Percentiles rank a stretch among this genome's conserved stretches.
Evolutionary conservation across 129 eudicot genomes (phyloP).

Genomic region (Flaveria robusta): DNA sequence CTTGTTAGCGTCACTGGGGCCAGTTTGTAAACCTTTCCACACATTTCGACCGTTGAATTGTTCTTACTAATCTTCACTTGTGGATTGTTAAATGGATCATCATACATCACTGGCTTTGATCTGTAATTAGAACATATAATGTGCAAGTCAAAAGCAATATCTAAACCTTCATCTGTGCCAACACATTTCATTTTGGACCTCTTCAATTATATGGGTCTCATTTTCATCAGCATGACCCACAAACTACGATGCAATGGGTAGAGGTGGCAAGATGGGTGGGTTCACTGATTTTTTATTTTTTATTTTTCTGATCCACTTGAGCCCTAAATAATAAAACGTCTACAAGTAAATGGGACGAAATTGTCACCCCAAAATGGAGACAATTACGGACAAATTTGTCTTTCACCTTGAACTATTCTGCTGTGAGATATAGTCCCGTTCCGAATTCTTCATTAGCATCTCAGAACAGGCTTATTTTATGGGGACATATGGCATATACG

Average conservation of each 20-base stretch:
- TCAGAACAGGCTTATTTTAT: no score
- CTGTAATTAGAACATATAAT: slow-evolving; percentile 35
- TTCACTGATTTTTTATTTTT: no score
- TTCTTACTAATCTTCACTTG: slow-evolving; percentile 74
- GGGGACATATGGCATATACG: no score
- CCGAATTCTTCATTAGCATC: no score
- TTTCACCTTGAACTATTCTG: not conserved
- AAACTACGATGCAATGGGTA: not conserved
- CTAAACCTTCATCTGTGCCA: not conserved
- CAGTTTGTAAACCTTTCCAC: slow-evolving; percentile 88
- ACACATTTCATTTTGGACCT: not conserved
- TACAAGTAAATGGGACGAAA: not conserved
- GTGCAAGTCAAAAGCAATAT: not conserved
- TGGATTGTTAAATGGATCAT: slow-evolving; percentile 95
- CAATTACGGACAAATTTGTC: not conserved
- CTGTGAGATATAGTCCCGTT: not conserved
- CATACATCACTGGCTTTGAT: slow-evolving; percentile 77
- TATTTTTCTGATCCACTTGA: not conserved
- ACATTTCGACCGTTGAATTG: slow-evolving; percentile 91
- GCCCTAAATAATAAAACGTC: no score
- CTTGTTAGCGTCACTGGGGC: slow-evolving; percentile 90
- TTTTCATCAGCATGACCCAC: not conserved
- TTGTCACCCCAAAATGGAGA: not conserved
- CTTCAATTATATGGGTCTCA: not conserved
- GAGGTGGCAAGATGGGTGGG: not conserved